These are phyloP conservation scores for Pseudogymnoascus sp. DNA, from an alignment of 2,329 filamentous ascomycete species.

Conservation along the genomic window DNA sequence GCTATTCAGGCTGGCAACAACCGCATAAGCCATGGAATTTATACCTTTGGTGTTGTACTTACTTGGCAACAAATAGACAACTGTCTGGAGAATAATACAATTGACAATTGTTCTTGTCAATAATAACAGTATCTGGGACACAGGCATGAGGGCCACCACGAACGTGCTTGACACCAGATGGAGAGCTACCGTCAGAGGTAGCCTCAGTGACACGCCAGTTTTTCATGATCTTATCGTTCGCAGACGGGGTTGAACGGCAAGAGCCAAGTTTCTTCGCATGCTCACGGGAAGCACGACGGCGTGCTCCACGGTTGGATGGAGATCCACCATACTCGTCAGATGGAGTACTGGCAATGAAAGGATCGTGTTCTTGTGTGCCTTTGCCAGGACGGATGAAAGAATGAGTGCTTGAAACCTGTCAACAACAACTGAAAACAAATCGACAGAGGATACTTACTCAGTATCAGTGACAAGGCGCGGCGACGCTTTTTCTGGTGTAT, in stretches of 20 bases:
- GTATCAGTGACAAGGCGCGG: no score
- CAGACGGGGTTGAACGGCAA: not conserved
- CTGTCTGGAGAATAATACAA: slow-evolving; percentile 38
- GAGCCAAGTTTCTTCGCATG: not conserved
- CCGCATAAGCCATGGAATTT: no score
- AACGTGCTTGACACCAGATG: not conserved
- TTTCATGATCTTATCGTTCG: slow-evolving; percentile 1
- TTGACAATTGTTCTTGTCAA: not conserved
- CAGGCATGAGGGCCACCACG: not conserved
- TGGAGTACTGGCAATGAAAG: not conserved
- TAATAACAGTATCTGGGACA: not conserved
- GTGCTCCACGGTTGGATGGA: not conserved
- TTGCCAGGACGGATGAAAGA: not conserved
- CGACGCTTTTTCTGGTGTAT: no score
- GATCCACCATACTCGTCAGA: not conserved
- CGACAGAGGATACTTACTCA: not conserved
- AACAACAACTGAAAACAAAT: not conserved
- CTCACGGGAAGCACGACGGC: not conserved
- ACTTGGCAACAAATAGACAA: slow-evolving; percentile 62
- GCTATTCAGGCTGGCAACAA: slow-evolving; percentile 33
- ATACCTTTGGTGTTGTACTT: no score
- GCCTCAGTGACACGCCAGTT: not conserved
- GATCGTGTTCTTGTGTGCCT: not conserved
- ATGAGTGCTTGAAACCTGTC: not conserved
- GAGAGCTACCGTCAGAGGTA: not conserved